A percentile compares a stretch with the other conserved stretches of the same genome.
Conservation (phyloP, 345 rosid species). For the Populus nigra region DNA sequence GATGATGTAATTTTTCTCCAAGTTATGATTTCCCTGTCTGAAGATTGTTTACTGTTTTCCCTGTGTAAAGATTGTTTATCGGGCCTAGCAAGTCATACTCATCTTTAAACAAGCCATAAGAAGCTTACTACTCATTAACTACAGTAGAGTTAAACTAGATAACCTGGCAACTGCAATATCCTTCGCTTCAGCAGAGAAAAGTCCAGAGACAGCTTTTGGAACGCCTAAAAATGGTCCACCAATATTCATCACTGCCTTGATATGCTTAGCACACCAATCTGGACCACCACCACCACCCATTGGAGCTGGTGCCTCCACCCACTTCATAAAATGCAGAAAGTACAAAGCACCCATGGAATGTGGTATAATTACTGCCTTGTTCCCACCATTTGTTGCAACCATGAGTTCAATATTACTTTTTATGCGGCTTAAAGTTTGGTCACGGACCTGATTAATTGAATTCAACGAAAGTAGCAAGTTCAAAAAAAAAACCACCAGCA, state of each 20-base stretch:
- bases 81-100: neutral
- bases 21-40: neutral
- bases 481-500: neutral
- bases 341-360: conserved; percentile 98
- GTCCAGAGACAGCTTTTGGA: conserved; percentile 83
- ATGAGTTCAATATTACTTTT: conserved; percentile 79
- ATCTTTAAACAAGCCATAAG: neutral
- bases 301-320: conserved; percentile 99
- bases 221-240: conserved; percentile 96
- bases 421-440: conserved; percentile 75
- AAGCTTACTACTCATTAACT: neutral
- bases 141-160: neutral
- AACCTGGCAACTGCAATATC: conserved; percentile 96
- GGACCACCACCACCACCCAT: conserved; percentile 97
- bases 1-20: neutral
- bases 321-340: conserved; percentile 94
- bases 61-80: neutral
- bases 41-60: neutral
- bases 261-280: conserved; percentile 91
- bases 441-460: conserved; percentile 61
- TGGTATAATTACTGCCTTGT: conserved; percentile 83
- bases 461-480: neutral
- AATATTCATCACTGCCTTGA: conserved; percentile 87
- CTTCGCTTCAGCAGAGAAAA: conserved; percentile 92
- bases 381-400: conserved; percentile 81